phyloP scores from a whole-genome alignment of 352 stramenopile species.

The Globisporangium canariense region DNA sequence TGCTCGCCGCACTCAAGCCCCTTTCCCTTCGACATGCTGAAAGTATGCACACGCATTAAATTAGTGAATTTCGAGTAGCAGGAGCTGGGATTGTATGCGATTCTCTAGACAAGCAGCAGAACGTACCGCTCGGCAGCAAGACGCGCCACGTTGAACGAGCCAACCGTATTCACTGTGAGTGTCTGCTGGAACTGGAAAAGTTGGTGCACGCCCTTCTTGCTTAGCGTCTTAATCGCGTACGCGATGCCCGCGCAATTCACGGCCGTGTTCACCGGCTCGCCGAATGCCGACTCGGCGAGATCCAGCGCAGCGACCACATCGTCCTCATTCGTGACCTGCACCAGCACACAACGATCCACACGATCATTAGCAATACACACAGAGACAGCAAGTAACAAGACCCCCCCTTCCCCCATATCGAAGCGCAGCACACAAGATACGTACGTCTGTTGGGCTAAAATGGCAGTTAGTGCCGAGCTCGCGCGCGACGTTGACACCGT shows the following conservation, averaged over 20 bases:
- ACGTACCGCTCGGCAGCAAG: conserved; percentile 91
- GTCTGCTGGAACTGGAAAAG: conserved; percentile 93
- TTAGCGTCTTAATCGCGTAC: conserved; percentile 90
- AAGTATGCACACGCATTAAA: neutral
- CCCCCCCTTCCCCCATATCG: neutral
- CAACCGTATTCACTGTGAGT: conserved; percentile 95
- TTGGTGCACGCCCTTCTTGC: conserved; percentile 90
- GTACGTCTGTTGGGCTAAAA: conserved; percentile 78
- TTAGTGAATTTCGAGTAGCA: neutral
- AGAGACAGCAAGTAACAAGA: neutral
- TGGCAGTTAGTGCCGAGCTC: conserved; percentile 77
- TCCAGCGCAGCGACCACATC: conserved; percentile 88
- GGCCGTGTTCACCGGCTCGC: conserved; percentile 91
- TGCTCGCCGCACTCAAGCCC: conserved; percentile 80
- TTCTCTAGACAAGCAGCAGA: neutral
- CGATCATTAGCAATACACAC: neutral
- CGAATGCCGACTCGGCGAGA: conserved; percentile 89
- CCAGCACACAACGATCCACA: conserved; percentile 3
- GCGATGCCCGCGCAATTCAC: conserved; percentile 96
- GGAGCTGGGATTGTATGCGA: too few species aligned
- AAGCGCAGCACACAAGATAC: conserved; percentile 8
- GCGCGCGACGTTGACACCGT: conserved; percentile 72
- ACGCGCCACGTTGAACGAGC: conserved; percentile 97
- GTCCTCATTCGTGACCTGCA: conserved; percentile 90
- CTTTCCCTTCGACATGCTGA: conserved; percentile 83